Percentiles rank a stretch among this genome's conserved stretches.
phyloP scores from a whole-genome alignment of 148 eudicot genomes.

The Simmondsia chinensis region DNA sequence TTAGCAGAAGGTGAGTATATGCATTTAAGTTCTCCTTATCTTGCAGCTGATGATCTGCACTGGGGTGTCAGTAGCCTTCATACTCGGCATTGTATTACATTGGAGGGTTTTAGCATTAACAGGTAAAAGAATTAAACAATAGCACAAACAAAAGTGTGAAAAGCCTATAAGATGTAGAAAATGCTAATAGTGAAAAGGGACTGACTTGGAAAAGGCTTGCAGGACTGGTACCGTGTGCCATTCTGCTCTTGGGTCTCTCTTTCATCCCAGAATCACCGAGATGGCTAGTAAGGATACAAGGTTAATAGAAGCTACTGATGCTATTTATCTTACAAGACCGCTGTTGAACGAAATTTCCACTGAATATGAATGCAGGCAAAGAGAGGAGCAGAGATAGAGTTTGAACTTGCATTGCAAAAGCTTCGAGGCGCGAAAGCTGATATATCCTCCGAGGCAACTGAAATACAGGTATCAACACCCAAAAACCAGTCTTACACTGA shows the following conservation, averaged over 20 bases:
- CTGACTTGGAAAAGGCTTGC: constrained; percentile 21
- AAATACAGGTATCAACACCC: constrained; percentile 46
- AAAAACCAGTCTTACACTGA: not conserved
- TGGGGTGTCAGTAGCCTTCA: constrained; percentile 82
- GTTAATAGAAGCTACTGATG: too few species aligned
- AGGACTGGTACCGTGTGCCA: constrained; percentile 74
- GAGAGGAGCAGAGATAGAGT: constrained; percentile 48
- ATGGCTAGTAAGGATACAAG: constrained; percentile 69
- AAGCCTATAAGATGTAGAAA: not conserved
- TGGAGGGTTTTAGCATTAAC: constrained; percentile 82
- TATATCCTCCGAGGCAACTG: constrained; percentile 65
- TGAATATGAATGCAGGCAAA: constrained; percentile 45
- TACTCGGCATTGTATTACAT: constrained; percentile 59
- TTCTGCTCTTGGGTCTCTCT: constrained; percentile 61
- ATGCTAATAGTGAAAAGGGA: not conserved
- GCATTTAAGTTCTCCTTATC: not conserved
- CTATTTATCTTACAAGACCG: too few species aligned
- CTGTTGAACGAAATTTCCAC: not conserved
- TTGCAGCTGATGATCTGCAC: constrained; percentile 69
- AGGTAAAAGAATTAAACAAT: constrained; percentile 48
- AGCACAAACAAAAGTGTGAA: not conserved
- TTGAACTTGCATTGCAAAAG: constrained; percentile 50
- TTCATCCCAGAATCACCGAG: constrained; percentile 93
- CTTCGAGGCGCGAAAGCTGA: constrained; percentile 73
- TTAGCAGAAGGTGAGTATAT: not conserved